These are phyloP conservation scores for Letharia lupina DNA, from an alignment of 495 filamentous ascomycete genomes.

Conservation along the genomic window DNA sequence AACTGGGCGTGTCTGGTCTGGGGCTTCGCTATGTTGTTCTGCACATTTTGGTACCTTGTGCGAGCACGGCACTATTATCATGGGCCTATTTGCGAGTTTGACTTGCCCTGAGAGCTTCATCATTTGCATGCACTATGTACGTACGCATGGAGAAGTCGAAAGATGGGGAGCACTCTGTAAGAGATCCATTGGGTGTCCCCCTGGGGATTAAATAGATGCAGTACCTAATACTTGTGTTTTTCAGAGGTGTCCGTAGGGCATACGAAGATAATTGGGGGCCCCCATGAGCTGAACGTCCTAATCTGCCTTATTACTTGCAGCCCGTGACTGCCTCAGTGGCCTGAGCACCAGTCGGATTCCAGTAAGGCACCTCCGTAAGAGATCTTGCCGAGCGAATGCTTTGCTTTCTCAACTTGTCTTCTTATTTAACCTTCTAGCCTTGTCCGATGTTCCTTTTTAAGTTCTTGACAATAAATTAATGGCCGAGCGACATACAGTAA, in stretches of 20 bases:
- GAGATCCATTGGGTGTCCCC: neutral
- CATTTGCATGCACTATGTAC: neutral
- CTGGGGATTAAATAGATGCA: neutral
- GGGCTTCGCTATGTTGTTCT: neutral
- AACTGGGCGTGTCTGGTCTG: constrained; percentile 34
- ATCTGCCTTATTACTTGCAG: neutral
- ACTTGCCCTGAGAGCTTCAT: neutral
- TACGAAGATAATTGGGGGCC: neutral
- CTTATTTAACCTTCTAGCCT: too few relatives aligned
- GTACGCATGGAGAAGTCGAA: neutral
- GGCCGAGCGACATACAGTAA: too few relatives aligned
- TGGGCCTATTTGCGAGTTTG: constrained; percentile 4
- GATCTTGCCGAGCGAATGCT: too few relatives aligned
- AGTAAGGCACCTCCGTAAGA: neutral
- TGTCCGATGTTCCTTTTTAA: too few relatives aligned
- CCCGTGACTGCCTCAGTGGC: neutral
- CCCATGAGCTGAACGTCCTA: neutral
- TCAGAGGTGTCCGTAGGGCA: neutral
- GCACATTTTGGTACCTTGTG: constrained; percentile 1
- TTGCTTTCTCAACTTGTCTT: too few relatives aligned
- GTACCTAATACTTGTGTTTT: neutral
- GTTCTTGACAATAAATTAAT: too few relatives aligned
- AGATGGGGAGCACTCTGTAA: neutral
- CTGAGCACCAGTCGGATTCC: neutral
- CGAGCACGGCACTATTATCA: constrained; percentile 7